phyloP scores from a whole-genome alignment of 2,329 filamentous ascomycete species.

The Hortaea werneckii region DNA sequence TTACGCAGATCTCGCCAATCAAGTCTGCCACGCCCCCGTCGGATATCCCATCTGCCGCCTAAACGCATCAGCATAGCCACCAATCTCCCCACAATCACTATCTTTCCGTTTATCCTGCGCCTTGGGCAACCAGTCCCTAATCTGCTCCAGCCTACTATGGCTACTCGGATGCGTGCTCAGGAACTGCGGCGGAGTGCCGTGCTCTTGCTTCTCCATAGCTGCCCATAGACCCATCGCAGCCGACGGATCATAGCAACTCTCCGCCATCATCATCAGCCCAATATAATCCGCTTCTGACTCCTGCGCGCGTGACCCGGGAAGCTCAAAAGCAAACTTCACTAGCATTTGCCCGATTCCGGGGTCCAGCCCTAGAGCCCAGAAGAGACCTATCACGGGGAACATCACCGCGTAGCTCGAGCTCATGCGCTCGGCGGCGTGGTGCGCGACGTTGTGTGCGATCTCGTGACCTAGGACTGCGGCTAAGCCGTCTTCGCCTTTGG shows the following conservation, averaged over 20 bases:
- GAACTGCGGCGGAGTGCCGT: slow-evolving; percentile 53
- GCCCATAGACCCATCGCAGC: slow-evolving; percentile 53
- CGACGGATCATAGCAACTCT: slow-evolving; percentile 64
- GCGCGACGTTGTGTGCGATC: slow-evolving; percentile 65
- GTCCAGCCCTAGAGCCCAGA: slow-evolving; percentile 35
- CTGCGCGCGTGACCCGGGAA: slow-evolving; percentile 60
- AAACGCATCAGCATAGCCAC: slow-evolving; percentile 8
- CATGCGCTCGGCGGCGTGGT: slow-evolving; percentile 56
- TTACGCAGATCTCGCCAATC: too few relatives aligned
- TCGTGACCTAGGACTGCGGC: slow-evolving; percentile 71
- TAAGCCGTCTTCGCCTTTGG: slow-evolving; percentile 56
- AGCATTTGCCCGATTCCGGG: slow-evolving; percentile 30
- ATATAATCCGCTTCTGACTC: slow-evolving; percentile 72
- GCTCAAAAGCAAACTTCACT: slow-evolving; percentile 53
- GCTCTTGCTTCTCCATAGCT: slow-evolving; percentile 51
- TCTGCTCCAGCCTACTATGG: slow-evolving; percentile 54
- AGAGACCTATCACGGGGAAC: slow-evolving; percentile 23
- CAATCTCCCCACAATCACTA: slow-evolving; percentile 15
- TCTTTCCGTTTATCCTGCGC: slow-evolving; percentile 29
- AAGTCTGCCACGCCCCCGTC: background rate
- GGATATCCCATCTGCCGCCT: background rate
- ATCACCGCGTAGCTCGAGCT: slow-evolving; percentile 34
- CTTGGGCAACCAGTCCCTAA: slow-evolving; percentile 46
- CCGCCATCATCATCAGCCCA: slow-evolving; percentile 71
- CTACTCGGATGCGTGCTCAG: slow-evolving; percentile 69